These are phyloP conservation scores for Chrysanthemum seticuspe DNA, from an alignment of 129 eudicot genomes.

Conservation along the genomic window DNA sequence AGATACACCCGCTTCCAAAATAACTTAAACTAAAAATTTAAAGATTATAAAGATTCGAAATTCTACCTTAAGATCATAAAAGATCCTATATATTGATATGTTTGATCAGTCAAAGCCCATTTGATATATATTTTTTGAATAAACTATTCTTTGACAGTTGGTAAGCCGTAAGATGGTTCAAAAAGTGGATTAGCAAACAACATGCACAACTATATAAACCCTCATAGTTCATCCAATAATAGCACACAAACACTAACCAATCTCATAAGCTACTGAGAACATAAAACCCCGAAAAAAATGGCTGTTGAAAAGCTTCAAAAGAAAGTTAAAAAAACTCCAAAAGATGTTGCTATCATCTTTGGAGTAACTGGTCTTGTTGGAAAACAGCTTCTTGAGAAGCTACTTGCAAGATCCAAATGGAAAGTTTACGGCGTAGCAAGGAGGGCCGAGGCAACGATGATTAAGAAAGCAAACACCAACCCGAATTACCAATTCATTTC, in stretches of 20 bases:
- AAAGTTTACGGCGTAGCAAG: slow-evolving; percentile 85
- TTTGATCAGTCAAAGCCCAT: slow-evolving; percentile 23
- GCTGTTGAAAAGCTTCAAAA: slow-evolving; percentile 42
- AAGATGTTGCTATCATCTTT: slow-evolving; percentile 66
- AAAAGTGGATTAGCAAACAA: slow-evolving; percentile 9
- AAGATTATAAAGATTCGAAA: slow-evolving; percentile 13
- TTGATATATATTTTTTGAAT: slow-evolving; percentile 16
- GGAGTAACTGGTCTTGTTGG: slow-evolving; percentile 91
- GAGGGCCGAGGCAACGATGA: slow-evolving; percentile 27
- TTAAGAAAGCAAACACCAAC: slow-evolving; percentile 24
- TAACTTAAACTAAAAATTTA: background rate
- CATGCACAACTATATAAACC: slow-evolving; percentile 34
- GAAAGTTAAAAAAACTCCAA: slow-evolving; percentile 28
- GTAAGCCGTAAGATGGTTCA: slow-evolving; percentile 16
- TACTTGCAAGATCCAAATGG: slow-evolving; percentile 59
- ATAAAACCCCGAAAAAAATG: slow-evolving; percentile 31
- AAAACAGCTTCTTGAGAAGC: slow-evolving; percentile 62
- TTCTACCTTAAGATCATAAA: background rate
- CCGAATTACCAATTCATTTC: slow-evolving; percentile 61
- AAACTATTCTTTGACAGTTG: slow-evolving; percentile 29
- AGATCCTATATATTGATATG: background rate
- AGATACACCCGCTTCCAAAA: background rate
- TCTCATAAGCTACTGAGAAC: slow-evolving; percentile 8
- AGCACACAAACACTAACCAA: background rate
- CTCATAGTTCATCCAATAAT: slow-evolving; percentile 14